phyloP scores from a whole-genome alignment of 257 asterid species.

The Nicotiana attenuata region DNA sequence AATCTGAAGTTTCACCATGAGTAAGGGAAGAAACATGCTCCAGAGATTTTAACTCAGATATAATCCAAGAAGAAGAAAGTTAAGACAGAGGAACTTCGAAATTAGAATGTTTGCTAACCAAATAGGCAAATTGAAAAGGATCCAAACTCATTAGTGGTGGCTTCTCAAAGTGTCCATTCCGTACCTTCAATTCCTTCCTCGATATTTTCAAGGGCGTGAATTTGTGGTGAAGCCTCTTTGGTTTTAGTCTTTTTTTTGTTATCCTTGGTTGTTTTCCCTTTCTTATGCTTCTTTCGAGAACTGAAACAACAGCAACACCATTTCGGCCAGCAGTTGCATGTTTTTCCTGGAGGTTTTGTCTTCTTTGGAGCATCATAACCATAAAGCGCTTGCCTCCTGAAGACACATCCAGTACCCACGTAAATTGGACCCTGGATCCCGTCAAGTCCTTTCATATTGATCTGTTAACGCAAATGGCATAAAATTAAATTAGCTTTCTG shows the following conservation, averaged over 20 bases:
- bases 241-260: slow-evolving; percentile 60
- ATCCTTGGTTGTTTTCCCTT: slow-evolving; percentile 50
- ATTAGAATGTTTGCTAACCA: not conserved
- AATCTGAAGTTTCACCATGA: not conserved
- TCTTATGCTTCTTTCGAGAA: slow-evolving; percentile 54
- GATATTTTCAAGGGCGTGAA: slow-evolving; percentile 94
- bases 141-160: not conserved
- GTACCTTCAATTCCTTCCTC: slow-evolving; percentile 94
- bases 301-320: slow-evolving; percentile 63
- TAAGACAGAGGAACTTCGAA: not conserved
- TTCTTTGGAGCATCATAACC: slow-evolving; percentile 94
- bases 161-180: slow-evolving; percentile 11
- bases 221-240: slow-evolving; percentile 70
- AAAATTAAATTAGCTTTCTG: slow-evolving; percentile 23
- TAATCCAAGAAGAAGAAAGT: not conserved
- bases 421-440: slow-evolving; percentile 99
- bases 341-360: slow-evolving; percentile 79
- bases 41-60: not conserved
- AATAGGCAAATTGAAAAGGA: not conserved
- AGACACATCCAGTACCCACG: slow-evolving; percentile 96
- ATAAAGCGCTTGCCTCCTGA: slow-evolving; percentile 90
- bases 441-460: slow-evolving; percentile 96
- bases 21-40: slow-evolving; percentile 1
- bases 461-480: slow-evolving; percentile 33
- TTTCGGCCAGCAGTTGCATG: slow-evolving; percentile 95